A percentile compares a stretch with the other conserved stretches of the same genome.
These are phyloP conservation scores for Hanseniaspora uvarum DNA, from an alignment of 1,139 yeast genomes.

Conservation along the genomic window DNA sequence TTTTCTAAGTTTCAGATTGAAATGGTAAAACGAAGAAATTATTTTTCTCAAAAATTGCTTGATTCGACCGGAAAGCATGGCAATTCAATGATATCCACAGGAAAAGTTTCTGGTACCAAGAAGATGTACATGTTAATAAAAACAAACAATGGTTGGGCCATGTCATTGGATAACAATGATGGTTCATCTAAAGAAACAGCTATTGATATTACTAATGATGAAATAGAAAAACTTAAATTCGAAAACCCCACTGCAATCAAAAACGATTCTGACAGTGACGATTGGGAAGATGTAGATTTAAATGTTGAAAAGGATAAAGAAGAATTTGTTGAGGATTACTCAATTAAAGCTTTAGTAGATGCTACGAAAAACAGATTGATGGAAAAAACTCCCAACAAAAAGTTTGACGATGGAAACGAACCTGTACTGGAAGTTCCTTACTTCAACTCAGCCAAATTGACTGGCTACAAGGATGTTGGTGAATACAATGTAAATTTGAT, in stretches of 20 bases:
- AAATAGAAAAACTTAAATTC: conserved; percentile 27
- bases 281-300: conserved; percentile 52
- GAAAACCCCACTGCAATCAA: conserved; percentile 29
- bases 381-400: conserved; percentile 3
- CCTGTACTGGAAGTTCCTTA: neutral
- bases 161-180: conserved; percentile 47
- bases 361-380: conserved; percentile 23
- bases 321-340: conserved; percentile 28
- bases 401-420: neutral
- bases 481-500: neutral
- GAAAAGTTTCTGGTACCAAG: conserved; percentile 33
- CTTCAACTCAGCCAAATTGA: neutral
- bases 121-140: conserved; percentile 65
- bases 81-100: conserved; percentile 27
- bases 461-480: neutral
- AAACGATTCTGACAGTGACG: conserved; percentile 39
- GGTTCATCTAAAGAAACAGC: conserved; percentile 38
- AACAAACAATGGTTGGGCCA: conserved; percentile 78
- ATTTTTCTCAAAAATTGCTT: conserved; percentile 78
- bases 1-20: conserved; percentile 88
- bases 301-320: conserved; percentile 21
- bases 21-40: conserved; percentile 85
- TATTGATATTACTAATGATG: conserved; percentile 37
- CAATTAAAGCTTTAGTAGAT: conserved; percentile 28
- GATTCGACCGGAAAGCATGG: conserved; percentile 69